Percentiles rank a stretch among this genome's conserved stretches.
Conservation (phyloP, 805 yeast species). For the Maudiozyma bulderi region DNA sequence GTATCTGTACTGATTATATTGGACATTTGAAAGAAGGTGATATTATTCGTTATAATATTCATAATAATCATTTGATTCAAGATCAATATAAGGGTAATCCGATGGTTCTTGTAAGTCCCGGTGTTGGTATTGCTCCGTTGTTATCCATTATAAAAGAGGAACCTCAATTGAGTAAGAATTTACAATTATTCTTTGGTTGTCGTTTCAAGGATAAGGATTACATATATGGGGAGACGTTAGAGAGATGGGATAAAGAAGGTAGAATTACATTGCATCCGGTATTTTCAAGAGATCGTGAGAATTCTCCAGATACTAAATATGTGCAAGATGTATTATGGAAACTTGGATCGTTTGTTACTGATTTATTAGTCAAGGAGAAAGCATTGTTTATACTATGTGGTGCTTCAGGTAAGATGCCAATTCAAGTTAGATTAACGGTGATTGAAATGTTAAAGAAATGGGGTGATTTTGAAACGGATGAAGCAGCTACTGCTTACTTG, state of each 20-base stretch:
- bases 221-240: conserved; percentile 51
- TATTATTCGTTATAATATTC: conserved; percentile 42
- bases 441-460: conserved; percentile 47
- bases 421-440: conserved; percentile 73
- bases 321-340: conserved; percentile 68
- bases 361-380: conserved; percentile 41
- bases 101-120: conserved; percentile 74
- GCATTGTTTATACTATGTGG: conserved; percentile 82
- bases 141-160: conserved; percentile 50
- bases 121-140: conserved; percentile 96
- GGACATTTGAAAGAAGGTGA: conserved; percentile 41
- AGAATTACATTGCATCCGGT: conserved; percentile 36
- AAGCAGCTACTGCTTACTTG: conserved; percentile 42
- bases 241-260: conserved; percentile 24
- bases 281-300: conserved; percentile 39
- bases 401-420: conserved; percentile 89
- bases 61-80: conserved; percentile 34
- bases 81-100: conserved; percentile 35
- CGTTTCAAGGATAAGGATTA: conserved; percentile 58
- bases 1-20: conserved; percentile 76
- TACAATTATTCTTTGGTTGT: conserved; percentile 67
- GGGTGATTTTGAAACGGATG: conserved; percentile 31
- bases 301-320: conserved; percentile 42
- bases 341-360: conserved; percentile 39
- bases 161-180: conserved; percentile 6